These are phyloP conservation scores for Echinochloa phyllopogon DNA, from an alignment of 176 grass and related monocot species.

Conservation along the genomic window DNA sequence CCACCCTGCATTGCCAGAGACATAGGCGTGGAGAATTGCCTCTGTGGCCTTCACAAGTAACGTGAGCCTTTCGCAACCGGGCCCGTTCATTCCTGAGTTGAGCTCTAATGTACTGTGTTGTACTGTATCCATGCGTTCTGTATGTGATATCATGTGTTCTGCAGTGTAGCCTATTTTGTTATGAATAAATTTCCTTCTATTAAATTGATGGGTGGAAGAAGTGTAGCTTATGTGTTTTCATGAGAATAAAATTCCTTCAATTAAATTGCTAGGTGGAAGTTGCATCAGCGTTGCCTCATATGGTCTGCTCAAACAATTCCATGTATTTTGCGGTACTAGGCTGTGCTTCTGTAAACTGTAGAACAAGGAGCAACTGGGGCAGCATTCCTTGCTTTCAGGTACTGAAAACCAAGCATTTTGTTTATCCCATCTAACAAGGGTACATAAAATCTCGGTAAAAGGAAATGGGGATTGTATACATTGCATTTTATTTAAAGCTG, in stretches of 20 bases:
- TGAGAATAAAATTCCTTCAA: conserved; percentile 24
- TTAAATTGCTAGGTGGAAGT: conserved; percentile 38
- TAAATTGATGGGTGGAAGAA: conserved; percentile 33
- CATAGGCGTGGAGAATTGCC: conserved; percentile 60
- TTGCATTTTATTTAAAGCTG: neutral
- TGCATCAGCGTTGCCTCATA: neutral
- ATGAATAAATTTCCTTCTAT: conserved; percentile 21
- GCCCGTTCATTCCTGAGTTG: neutral
- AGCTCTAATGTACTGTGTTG: conserved; percentile 13
- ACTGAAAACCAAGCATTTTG: neutral
- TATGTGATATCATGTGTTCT: conserved; percentile 47
- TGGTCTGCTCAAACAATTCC: neutral
- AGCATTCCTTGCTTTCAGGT: neutral
- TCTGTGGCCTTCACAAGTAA: conserved; percentile 59
- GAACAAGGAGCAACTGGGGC: neutral
- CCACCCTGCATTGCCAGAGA: conserved; percentile 66
- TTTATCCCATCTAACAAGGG: neutral
- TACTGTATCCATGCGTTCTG: conserved; percentile 24
- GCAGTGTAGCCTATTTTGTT: conserved; percentile 43
- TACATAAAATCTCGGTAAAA: neutral
- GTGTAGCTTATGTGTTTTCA: conserved; percentile 7
- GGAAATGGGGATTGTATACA: neutral
- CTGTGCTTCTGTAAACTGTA: conserved; percentile 8
- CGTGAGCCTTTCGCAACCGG: neutral
- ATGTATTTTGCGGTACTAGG: neutral